Evolutionary conservation across 1,139 yeast genomes (phyloP), one percentile per base, ranked within the genome.

Genomic region (Trichomonascaceae sp.): DNA sequence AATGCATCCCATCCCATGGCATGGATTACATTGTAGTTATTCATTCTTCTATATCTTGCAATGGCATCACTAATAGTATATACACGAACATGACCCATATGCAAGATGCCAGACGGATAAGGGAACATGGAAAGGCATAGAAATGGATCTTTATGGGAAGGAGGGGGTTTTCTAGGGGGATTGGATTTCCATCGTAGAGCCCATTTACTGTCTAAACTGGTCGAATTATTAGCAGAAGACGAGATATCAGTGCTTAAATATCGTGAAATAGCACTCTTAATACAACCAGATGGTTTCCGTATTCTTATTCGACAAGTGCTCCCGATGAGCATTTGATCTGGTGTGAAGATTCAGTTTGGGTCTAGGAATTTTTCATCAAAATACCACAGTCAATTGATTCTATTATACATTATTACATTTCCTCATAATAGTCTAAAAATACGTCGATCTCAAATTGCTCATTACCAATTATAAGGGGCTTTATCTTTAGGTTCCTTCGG

Each of bases 1-100:
- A 93, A 93, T 0, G 98, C 96, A 74, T 93, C 99, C 97, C 98
- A 93, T 0, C 99, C 99, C 96, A 93, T 91, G 0, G 99, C 97
- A 67, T 93, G 96, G 5, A 91, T 77, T 17, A 91, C 96, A 46
- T 83, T 74, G 59, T 77, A 80, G 0, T 96, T 97, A 55, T 79
- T 80, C 71, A 87, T 78, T 59, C 95, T 74, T 62, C 88, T 81
- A 69, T 81, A 93, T 60, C 98, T 73, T 1, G 96, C 81, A 43
- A 93, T 68, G 0, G 84, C 86, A 68, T 93, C 99, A 63, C 93
- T 84, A 45, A 93, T 89, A 1, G 96, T 87, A 69, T 88, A 93
- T 0, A 93, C 98, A 53, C 99, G 74, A 41, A 90, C 75, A 70
- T 93, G 99, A 0, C 99, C 99, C 80, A 93, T 83, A 66, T 93